Conservation (phyloP, 208 protist species). For the Trypanosoma melophagium region DNA sequence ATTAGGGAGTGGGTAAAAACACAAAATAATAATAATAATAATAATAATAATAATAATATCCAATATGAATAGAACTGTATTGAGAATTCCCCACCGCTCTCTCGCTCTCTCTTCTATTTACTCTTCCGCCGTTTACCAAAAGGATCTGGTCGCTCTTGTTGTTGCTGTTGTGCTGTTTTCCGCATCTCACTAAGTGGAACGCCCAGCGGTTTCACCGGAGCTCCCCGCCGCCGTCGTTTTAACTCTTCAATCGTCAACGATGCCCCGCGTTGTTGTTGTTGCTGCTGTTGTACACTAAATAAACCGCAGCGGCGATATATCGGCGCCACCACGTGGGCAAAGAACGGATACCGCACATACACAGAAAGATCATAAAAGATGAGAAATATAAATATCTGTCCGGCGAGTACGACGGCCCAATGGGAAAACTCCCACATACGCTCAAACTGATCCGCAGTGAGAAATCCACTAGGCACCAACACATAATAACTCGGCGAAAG, state of each 20-base stretch:
- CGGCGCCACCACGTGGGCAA: constrained; percentile 66
- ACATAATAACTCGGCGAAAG: constrained; percentile 79
- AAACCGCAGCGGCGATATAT: constrained; percentile 46
- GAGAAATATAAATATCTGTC: constrained; percentile 62
- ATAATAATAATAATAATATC: constrained; percentile 26
- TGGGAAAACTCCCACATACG: constrained; percentile 73
- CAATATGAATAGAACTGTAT: not conserved
- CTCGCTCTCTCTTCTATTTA: no score
- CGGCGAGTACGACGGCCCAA: constrained; percentile 51
- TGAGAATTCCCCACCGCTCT: no score
- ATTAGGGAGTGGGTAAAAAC: not conserved
- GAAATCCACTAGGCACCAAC: constrained; percentile 53
- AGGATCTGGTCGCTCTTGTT: constrained; percentile 20
- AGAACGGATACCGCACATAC: constrained; percentile 77
- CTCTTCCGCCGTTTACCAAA: constrained; percentile 24
- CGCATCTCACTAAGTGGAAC: constrained; percentile 44
- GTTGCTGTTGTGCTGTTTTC: constrained; percentile 18
- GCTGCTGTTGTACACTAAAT: constrained; percentile 15
- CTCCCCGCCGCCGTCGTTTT: constrained; percentile 24
- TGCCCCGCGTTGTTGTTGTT: constrained; percentile 23
- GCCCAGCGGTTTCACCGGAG: constrained; percentile 46
- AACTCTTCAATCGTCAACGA: constrained; percentile 52
- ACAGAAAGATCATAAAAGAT: constrained; percentile 78
- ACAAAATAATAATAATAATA: no score
- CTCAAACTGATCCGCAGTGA: constrained; percentile 61